phyloP scores from a whole-genome alignment of 1,284 basidiomycete genomes.

The Malassezia furfur region DNA sequence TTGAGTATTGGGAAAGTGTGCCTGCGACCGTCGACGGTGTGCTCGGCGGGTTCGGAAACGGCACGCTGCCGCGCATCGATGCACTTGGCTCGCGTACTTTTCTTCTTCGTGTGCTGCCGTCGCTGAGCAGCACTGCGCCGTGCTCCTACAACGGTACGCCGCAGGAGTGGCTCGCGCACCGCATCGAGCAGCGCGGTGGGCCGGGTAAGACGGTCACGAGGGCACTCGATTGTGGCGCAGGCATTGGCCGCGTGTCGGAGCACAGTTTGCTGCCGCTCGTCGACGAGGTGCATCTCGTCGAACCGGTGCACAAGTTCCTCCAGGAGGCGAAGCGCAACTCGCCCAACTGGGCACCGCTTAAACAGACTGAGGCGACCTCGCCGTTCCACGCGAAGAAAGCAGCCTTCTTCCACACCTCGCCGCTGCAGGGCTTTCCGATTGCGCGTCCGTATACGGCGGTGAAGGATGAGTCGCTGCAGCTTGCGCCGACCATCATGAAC shows the following conservation, averaged over 20 bases:
- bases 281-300: conserved; percentile 45
- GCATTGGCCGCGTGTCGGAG: conserved; percentile 42
- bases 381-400: conserved; percentile 39
- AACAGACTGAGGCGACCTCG: conserved; percentile 23
- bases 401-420: conserved; percentile 40
- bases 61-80: conserved; percentile 40
- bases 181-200: conserved; percentile 28
- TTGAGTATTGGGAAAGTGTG: conserved; percentile 44
- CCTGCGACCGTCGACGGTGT: conserved; percentile 45
- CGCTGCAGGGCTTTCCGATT: conserved; percentile 40
- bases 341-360: conserved; percentile 26
- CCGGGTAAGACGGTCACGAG: conserved; percentile 29
- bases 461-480: neutral
- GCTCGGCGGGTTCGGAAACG: conserved; percentile 40
- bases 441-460: conserved; percentile 21
- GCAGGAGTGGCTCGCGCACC: conserved; percentile 27
- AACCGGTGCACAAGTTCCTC: conserved; percentile 44
- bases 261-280: conserved; percentile 39
- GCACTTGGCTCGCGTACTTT: conserved; percentile 44
- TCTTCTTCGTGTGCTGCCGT: conserved; percentile 34
- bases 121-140: conserved; percentile 34
- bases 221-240: conserved; percentile 45
- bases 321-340: conserved; percentile 33
- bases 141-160: conserved; percentile 27
- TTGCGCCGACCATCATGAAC: conserved; percentile 9